Percentiles rank a stretch among this genome's conserved stretches.
phyloP scores from a whole-genome alignment of 2,329 filamentous ascomycete genomes.

The Fusarium euwallaceae region DNA sequence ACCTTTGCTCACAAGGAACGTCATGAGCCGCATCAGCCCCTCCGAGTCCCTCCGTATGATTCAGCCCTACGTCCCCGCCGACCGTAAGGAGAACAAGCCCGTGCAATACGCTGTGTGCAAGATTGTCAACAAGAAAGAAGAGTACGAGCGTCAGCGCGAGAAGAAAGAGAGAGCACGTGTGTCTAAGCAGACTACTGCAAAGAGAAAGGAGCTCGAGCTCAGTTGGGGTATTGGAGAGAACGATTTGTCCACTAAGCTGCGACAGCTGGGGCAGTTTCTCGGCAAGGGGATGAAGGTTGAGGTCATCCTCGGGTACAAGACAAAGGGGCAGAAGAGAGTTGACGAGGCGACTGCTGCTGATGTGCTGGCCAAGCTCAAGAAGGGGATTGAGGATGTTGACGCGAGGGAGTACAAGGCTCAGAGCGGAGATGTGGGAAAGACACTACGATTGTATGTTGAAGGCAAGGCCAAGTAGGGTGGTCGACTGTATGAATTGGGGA shows the following conservation, averaged over 20 bases:
- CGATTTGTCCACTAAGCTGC: conserved; percentile 80
- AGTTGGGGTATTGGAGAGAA: conserved; percentile 87
- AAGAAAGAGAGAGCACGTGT: conserved; percentile 60
- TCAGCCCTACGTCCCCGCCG: conserved; percentile 52
- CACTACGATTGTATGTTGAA: conserved; percentile 60
- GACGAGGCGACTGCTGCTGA: conserved; percentile 72
- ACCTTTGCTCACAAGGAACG: conserved; percentile 53
- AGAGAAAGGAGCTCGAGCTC: conserved; percentile 84
- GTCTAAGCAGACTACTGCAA: conserved; percentile 57
- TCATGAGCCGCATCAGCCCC: conserved; percentile 57
- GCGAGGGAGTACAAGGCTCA: conserved; percentile 60
- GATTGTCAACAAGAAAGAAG: conserved; percentile 71
- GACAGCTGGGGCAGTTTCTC: conserved; percentile 77
- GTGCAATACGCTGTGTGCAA: conserved; percentile 74
- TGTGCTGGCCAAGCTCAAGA: conserved; percentile 62
- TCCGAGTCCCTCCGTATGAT: conserved; percentile 59
- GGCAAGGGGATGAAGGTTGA: conserved; percentile 82
- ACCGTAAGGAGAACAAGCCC: conserved; percentile 41
- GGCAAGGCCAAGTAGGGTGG: conserved; percentile 36
- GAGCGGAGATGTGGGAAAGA: conserved; percentile 60
- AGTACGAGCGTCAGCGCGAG: conserved; percentile 58
- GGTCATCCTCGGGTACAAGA: conserved; percentile 71
- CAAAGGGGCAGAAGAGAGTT: conserved; percentile 71
- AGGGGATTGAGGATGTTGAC: conserved; percentile 50
- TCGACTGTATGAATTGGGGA: neutral